Conservation (phyloP, 2,329 filamentous ascomycete genomes). For the Fusarium phyllophilum region DNA sequence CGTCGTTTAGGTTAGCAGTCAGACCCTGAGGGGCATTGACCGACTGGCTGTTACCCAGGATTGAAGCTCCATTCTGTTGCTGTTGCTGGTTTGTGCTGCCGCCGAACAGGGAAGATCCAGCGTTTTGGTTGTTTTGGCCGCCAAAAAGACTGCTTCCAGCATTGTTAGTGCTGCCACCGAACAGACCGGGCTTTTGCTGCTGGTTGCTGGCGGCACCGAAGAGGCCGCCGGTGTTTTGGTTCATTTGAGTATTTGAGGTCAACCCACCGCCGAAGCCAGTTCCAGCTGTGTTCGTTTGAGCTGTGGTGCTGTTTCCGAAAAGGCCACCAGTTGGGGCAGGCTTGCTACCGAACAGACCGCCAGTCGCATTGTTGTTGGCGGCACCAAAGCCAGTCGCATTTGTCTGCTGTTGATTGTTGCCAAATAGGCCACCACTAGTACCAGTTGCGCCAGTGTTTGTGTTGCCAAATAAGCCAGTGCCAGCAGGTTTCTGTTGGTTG, state of each 20-base stretch:
- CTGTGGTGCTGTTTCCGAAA: slow-evolving; percentile 52
- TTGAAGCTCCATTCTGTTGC: slow-evolving; percentile 62
- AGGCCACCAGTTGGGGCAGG: slow-evolving; percentile 52
- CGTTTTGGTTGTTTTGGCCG: slow-evolving; percentile 56
- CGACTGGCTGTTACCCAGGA: slow-evolving; percentile 66
- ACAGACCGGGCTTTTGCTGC: slow-evolving; percentile 59
- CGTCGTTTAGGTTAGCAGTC: slow-evolving; percentile 81
- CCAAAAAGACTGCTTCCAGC: slow-evolving; percentile 66
- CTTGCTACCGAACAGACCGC: slow-evolving; percentile 55
- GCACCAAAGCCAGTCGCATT: slow-evolving; percentile 48
- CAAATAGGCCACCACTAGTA: slow-evolving; percentile 54
- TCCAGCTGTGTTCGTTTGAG: slow-evolving; percentile 50
- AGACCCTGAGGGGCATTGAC: slow-evolving; percentile 70
- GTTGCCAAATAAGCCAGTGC: slow-evolving; percentile 47
- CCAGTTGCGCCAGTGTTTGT: slow-evolving; percentile 15
- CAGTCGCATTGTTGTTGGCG: slow-evolving; percentile 46
- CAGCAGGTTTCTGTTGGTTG: slow-evolving; percentile 53
- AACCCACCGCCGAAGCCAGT: slow-evolving; percentile 57
- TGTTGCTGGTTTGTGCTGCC: slow-evolving; percentile 60
- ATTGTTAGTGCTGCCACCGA: slow-evolving; percentile 59
- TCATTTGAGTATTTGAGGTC: slow-evolving; percentile 50
- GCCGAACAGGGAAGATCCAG: slow-evolving; percentile 58
- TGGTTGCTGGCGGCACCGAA: slow-evolving; percentile 58
- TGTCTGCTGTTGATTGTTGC: slow-evolving; percentile 50
- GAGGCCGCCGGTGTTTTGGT: slow-evolving; percentile 55